Conservation (phyloP, 1,139 yeast genomes). For the Pichia sp. region DNA sequence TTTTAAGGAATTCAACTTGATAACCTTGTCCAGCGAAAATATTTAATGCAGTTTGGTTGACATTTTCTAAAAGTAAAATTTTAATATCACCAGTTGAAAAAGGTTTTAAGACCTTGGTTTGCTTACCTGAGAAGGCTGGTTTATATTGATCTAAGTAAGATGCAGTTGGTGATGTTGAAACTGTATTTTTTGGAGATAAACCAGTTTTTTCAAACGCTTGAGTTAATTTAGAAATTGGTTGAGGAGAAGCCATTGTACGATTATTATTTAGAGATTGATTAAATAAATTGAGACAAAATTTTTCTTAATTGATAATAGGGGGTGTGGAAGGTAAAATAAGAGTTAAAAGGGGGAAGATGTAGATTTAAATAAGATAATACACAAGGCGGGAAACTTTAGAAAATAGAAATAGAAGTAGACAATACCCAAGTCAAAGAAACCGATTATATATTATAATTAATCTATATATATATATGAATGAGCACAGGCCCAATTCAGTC, state of each 20-base stretch:
- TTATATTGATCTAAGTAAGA: slow-evolving; percentile 47
- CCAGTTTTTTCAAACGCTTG: slow-evolving; percentile 52
- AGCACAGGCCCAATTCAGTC: too few relatives aligned
- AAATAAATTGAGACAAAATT: background rate
- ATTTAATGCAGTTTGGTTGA: slow-evolving; percentile 83
- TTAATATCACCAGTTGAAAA: slow-evolving; percentile 89
- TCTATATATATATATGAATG: too few relatives aligned
- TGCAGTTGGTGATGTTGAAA: slow-evolving; percentile 66
- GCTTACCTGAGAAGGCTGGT: slow-evolving; percentile 28
- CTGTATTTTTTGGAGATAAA: slow-evolving; percentile 43
- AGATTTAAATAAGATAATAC: too few relatives aligned
- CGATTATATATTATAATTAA: too few relatives aligned
- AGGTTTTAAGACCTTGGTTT: slow-evolving; percentile 72
- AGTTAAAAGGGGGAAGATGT: too few relatives aligned
- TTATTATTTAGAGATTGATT: background rate
- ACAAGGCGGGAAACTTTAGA: too few relatives aligned
- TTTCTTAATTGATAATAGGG: background rate
- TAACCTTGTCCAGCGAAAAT: slow-evolving; percentile 86
- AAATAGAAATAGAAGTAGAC: too few relatives aligned
- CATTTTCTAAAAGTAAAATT: slow-evolving; percentile 84
- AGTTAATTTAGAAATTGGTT: slow-evolving; percentile 52
- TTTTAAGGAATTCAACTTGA: slow-evolving; percentile 91
- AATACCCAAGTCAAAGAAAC: too few relatives aligned
- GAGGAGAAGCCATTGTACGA: slow-evolving; percentile 54
- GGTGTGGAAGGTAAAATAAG: background rate